These are phyloP conservation scores for Sordariomycetes sp. DNA, from an alignment of 2,329 filamentous ascomycete genomes.

Conservation along the genomic window DNA sequence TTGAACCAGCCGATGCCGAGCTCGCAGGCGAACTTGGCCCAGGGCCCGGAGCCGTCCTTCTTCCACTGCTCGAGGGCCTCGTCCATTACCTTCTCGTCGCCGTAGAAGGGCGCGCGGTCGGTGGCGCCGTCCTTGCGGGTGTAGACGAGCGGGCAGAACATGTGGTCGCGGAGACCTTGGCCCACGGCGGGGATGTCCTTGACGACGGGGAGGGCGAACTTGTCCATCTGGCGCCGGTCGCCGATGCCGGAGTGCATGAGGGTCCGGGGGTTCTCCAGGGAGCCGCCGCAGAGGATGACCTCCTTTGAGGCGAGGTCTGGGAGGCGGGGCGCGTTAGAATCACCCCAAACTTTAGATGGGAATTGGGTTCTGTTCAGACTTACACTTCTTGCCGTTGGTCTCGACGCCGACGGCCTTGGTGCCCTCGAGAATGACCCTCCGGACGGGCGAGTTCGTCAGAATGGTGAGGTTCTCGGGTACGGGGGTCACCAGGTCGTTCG, in stretches of 20 bases:
- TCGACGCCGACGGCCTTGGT: constrained; percentile 33
- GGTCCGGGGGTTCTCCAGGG: constrained; percentile 28
- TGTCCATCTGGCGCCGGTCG: constrained; percentile 18
- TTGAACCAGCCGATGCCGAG: constrained; percentile 32
- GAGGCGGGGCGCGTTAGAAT: not conserved
- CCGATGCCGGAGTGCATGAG: constrained; percentile 34
- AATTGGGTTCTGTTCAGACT: constrained; percentile 16
- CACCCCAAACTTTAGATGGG: not conserved
- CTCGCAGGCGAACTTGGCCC: constrained; percentile 26
- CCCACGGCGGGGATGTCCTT: constrained; percentile 24
- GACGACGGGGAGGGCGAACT: constrained; percentile 21
- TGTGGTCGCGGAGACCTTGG: constrained; percentile 27
- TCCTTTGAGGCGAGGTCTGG: constrained; percentile 24
- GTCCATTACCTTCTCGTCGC: constrained; percentile 26
- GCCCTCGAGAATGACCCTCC: constrained; percentile 32
- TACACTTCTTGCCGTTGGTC: constrained; percentile 22
- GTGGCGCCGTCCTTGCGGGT: constrained; percentile 27
- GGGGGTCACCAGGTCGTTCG: constrained; percentile 33
- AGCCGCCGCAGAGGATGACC: constrained; percentile 30
- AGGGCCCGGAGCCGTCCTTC: constrained; percentile 26
- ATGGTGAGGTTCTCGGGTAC: constrained; percentile 40
- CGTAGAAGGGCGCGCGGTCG: constrained; percentile 33
- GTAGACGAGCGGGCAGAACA: constrained; percentile 24
- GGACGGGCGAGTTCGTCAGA: constrained; percentile 34
- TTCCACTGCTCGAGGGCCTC: constrained; percentile 36